Evolutionary conservation across 2,329 filamentous ascomycete genomes (phyloP).

Genomic region (Talaromyces sp.): DNA sequence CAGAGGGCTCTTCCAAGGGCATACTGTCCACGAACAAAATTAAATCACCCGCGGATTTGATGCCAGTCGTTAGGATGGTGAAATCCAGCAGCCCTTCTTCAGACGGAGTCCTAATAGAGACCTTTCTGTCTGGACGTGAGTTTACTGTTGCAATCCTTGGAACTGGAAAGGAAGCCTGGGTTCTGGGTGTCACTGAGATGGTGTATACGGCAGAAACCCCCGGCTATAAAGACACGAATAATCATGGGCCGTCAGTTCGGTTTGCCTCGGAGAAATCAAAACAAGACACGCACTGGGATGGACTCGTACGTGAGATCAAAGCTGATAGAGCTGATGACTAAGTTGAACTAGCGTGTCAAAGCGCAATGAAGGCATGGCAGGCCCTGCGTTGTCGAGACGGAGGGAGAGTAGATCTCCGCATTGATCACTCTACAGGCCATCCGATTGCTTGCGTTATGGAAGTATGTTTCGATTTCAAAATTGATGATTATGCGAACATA

Average conservation of each 20-base stretch:
- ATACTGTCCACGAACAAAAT: conserved; percentile 13
- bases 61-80: conserved; percentile 10
- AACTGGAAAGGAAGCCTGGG: conserved; percentile 12
- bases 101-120: conserved; percentile 15
- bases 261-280: neutral
- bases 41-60: conserved; percentile 5
- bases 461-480: too few species aligned
- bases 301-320: too few species aligned
- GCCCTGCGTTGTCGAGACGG: conserved; percentile 12
- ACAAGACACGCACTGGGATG: neutral
- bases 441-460: conserved; percentile 11
- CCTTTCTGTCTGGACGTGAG: conserved; percentile 18
- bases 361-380: conserved; percentile 12
- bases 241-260: too few species aligned
- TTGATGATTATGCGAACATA: neutral
- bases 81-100: conserved; percentile 6
- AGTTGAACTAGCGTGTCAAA: conserved; percentile 6
- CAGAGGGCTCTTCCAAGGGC: conserved; percentile 16
- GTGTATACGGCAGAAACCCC: conserved; percentile 9
- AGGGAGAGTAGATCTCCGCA: conserved; percentile 14
- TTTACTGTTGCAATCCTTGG: conserved; percentile 19
- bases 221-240: neutral
- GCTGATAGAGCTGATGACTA: conserved; percentile 5
- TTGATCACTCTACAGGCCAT: neutral
- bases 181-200: conserved; percentile 12